Base-by-base conservation (phyloP, 371 early-diverging fungal species). In the Syncephalastrum racemosum region DNA sequence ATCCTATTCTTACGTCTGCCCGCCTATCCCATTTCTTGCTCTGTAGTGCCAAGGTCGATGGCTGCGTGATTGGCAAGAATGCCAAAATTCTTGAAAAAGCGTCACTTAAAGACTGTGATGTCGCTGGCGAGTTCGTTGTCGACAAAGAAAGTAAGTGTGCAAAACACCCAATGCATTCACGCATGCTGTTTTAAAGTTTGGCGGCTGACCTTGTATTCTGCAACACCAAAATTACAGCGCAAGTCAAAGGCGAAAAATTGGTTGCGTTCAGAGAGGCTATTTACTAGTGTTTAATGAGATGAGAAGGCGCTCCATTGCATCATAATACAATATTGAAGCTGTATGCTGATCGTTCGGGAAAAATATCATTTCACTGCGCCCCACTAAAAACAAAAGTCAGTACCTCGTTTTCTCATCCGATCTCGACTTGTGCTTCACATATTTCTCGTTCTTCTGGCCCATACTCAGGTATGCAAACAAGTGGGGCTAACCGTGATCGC, bases 51-150 rank as follows among this genome's bases (percentile, higher is more conserved):
- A 93, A 91, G 70, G 70, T 98, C 36, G 96, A 95, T 49, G 88
- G 88, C 4, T 90, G 93, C 66, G 82, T 97, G 52, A 81, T 98
- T 20, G 91, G 96, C 70, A 83, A 83, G 24, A 82, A 88, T 59
- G 89, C 90, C 47, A 88, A 86, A 59, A 81, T 98, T 13, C 69
- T 80, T 31, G 92, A 89, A 60, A 87, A 86, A 62, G 81, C 88
- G 7, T 62, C 73, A 44, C 83, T 98, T 53, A 94, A 89, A 68
- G 94, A 95, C 56, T 97, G 96, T 70, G 93, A 95, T 58, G 90
- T 98, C n/a, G 93, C 87, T 46, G 84, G 84, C 16, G 80, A 82
- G 10, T 79, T 75, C 57, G 75, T 85, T 7, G 89, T 95, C 14
- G 82, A 82, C 55, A 83, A 82, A 68, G 91, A 91, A 8, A 87